Evolutionary conservation across 257 asterid species (phyloP), one percentile per base, ranked within the genome.

Genomic region (Cordia subcordata): DNA sequence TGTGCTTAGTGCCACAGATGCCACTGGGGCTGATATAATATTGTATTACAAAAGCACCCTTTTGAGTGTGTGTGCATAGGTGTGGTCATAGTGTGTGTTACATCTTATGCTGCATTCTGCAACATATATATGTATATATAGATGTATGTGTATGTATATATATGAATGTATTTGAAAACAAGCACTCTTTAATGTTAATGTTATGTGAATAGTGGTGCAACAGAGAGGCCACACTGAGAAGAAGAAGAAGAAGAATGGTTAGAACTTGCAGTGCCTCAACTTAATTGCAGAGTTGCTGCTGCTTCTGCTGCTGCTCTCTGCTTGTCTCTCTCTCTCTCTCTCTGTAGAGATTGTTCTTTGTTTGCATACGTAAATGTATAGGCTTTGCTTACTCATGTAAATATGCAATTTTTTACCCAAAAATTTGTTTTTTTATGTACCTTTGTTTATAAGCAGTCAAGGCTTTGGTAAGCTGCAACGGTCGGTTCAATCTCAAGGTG

Each of bases 391-490:
- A 42, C 15, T 42, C 47, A 42, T 42, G 15, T 42, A 39, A 39
- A 39, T n/a, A 17, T 64, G 67, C 19, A 64, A 72, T 72, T 64
- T 53, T 55, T 70, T 72, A 74, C 62, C 72, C 81, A 64, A 66
- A 82, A 85, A 77, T n/a, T n/a, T n/a, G n/a, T n/a, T n/a, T n/a
- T 75, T 76, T 74, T 81, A 80, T 69, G 84, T 75, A 52, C 73
- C 10, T 42, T 42, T 42, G 47, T 42, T 42, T 69, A 67, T 40
- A 76, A 79, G 83, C 80, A 75, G 81, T 77, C 78, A 70, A 81
- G n/a, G 84, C 90, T 64, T 77, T 64, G 79, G 79, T 79, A 81
- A 79, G 86, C 76, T 66, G 90, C 80, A 81, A 81, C 94, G 84
- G 94, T 82, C 82, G 87, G 90, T 77, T 80, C 72, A 61, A 72